Conservation (phyloP, 164 flowering plant genomes). For the Annona cherimola region DNA sequence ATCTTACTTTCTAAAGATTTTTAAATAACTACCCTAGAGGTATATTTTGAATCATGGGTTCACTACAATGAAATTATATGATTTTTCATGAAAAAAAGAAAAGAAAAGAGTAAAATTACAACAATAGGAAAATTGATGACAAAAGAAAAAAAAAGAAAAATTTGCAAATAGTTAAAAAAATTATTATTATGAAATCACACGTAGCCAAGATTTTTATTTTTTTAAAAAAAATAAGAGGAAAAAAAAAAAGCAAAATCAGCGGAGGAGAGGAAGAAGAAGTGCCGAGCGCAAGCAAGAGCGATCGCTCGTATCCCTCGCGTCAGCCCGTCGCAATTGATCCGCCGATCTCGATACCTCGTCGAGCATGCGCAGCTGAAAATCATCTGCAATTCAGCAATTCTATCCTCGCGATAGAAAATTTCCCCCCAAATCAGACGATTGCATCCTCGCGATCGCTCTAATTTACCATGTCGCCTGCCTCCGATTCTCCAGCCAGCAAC, state of each 20-base stretch:
- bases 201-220: too few relatives aligned
- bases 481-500: neutral
- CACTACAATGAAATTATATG: too few relatives aligned
- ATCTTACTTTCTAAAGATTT: too few relatives aligned
- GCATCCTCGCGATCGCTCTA: neutral
- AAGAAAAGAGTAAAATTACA: too few relatives aligned
- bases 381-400: neutral
- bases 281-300: neutral
- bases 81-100: too few relatives aligned
- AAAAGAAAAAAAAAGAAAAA: too few relatives aligned
- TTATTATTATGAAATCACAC: too few relatives aligned
- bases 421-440: neutral
- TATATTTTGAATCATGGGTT: too few relatives aligned
- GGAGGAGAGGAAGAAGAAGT: neutral
- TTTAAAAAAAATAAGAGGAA: too few relatives aligned
- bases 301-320: neutral
- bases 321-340: neutral
- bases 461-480: neutral
- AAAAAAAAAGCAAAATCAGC: neutral
- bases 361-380: neutral
- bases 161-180: too few relatives aligned
- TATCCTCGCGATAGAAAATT: neutral
- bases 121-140: too few relatives aligned
- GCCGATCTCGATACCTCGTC: neutral
- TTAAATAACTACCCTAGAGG: too few relatives aligned